phyloP scores from a whole-genome alignment of 345 rosid species.

The Brassica rapa region DNA sequence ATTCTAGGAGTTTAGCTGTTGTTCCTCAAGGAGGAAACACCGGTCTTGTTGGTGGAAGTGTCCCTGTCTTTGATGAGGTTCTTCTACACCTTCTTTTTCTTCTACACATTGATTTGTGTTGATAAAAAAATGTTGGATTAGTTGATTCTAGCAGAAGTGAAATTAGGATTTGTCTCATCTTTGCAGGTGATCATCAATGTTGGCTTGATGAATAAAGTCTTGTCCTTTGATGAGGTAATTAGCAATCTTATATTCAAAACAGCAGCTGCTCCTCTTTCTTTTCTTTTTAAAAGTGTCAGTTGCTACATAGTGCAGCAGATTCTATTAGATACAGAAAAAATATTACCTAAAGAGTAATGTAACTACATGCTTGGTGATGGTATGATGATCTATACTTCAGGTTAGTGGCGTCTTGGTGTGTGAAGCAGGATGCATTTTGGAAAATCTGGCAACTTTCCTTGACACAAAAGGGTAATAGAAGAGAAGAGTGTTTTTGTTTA shows the following conservation, averaged over 20 bases:
- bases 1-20: constrained; percentile 79
- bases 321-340: not conserved
- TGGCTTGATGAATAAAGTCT: constrained; percentile 74
- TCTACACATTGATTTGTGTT: constrained; percentile 2
- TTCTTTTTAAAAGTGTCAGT: not conserved
- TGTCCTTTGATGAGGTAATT: constrained; percentile 77
- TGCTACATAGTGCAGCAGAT: not conserved
- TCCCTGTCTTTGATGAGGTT: constrained; percentile 97
- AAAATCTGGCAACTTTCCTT: constrained; percentile 74
- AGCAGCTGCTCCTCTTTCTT: not conserved
- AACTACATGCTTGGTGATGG: constrained; percentile 14
- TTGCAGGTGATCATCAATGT: constrained; percentile 76
- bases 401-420: constrained; percentile 88
- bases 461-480: constrained; percentile 71
- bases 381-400: constrained; percentile 44
- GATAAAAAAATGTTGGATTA: not conserved
- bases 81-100: not conserved
- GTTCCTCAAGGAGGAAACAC: constrained; percentile 99
- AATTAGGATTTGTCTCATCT: not conserved
- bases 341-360: not conserved
- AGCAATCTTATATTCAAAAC: not conserved
- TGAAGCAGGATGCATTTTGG: constrained; percentile 98
- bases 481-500: not conserved
- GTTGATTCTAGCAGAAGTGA: not conserved
- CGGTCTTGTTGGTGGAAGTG: constrained; percentile 98